A percentile compares a stretch with the other conserved stretches of the same genome.
Conservation (phyloP, 192 early-diverging fungal species). For the Coemansia asiatica region DNA sequence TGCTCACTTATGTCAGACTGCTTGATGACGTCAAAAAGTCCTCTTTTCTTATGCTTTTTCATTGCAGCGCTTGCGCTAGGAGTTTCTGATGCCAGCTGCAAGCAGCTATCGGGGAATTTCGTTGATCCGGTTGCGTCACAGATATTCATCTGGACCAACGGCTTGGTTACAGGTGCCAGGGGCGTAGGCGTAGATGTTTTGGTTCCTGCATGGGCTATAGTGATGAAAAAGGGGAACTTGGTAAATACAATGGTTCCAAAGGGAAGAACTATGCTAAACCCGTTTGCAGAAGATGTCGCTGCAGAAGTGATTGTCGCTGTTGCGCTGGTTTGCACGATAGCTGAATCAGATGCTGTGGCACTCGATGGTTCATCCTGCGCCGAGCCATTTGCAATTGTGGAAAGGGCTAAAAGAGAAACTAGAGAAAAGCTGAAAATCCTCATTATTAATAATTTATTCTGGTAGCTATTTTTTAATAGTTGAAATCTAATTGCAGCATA, state of each 20-base stretch:
- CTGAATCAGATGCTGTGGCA: not conserved
- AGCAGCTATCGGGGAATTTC: constrained; percentile 18
- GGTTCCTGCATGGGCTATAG: not conserved
- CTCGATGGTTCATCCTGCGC: not conserved
- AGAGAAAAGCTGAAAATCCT: not conserved
- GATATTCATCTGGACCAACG: constrained; percentile 12
- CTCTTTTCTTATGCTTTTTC: constrained; percentile 10
- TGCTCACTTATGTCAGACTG: not conserved
- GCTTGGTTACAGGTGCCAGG: constrained; percentile 24
- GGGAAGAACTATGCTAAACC: constrained; percentile 11
- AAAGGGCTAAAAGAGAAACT: not conserved
- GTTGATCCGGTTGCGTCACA: constrained; percentile 26
- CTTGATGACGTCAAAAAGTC: not conserved
- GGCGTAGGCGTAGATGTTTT: constrained; percentile 7
- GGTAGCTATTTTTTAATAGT: too few relatives aligned
- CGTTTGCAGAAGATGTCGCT: not conserved
- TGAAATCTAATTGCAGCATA: too few relatives aligned
- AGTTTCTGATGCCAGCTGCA: constrained; percentile 2
- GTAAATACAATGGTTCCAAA: constrained; percentile 16
- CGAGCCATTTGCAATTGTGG: not conserved
- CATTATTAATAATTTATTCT: not conserved
- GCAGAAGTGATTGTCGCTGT: not conserved
- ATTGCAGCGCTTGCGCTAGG: not conserved
- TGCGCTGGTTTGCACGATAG: not conserved
- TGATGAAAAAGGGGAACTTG: constrained; percentile 22